Evolutionary conservation across 1,284 basidiomycete species (phyloP).

Genomic region (Fistulinella staudtii): DNA sequence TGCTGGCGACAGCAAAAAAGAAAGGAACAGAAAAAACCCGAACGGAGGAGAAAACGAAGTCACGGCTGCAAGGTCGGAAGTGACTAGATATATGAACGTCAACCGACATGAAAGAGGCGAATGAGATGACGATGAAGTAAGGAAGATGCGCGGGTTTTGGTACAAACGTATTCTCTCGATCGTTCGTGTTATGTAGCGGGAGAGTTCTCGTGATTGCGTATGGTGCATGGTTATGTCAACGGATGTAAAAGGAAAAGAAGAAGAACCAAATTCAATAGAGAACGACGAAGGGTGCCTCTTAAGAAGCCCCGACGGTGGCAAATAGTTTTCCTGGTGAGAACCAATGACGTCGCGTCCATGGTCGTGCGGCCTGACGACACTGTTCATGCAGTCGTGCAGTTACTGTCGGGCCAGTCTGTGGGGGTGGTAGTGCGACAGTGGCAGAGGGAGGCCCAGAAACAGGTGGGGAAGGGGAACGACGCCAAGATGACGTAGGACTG

Average conservation of each 20-base stretch:
- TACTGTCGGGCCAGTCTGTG: slow-evolving; percentile 6
- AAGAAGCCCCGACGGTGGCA: slow-evolving; percentile 40
- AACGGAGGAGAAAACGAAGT: slow-evolving; percentile 6
- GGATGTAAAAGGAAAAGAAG: slow-evolving; percentile 3
- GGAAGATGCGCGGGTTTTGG: slow-evolving; percentile 15
- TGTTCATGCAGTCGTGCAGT: slow-evolving; percentile 24
- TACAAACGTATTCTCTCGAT: slow-evolving; percentile 24
- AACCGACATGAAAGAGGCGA: slow-evolving; percentile 15
- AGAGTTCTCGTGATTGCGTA: background rate
- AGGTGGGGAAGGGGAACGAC: slow-evolving; percentile 32
- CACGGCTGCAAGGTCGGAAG: slow-evolving; percentile 20
- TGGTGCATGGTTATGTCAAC: background rate
- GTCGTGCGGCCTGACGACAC: slow-evolving; percentile 39
- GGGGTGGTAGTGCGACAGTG: slow-evolving; percentile 5
- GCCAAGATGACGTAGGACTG: slow-evolving; percentile 32
- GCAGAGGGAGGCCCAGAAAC: slow-evolving; percentile 20
- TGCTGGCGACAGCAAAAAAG: slow-evolving; percentile 16
- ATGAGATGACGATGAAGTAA: slow-evolving; percentile 19
- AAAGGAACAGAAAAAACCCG: slow-evolving; percentile 1
- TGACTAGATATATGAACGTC: slow-evolving; percentile 21
- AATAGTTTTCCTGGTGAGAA: slow-evolving; percentile 56
- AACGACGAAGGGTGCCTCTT: slow-evolving; percentile 19
- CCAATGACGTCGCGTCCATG: slow-evolving; percentile 54
- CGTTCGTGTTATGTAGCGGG: slow-evolving; percentile 6
- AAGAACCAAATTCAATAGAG: slow-evolving; percentile 7